These are phyloP conservation scores for Usnea hakonensis DNA, from an alignment of 495 filamentous ascomycete species.

Conservation along the genomic window DNA sequence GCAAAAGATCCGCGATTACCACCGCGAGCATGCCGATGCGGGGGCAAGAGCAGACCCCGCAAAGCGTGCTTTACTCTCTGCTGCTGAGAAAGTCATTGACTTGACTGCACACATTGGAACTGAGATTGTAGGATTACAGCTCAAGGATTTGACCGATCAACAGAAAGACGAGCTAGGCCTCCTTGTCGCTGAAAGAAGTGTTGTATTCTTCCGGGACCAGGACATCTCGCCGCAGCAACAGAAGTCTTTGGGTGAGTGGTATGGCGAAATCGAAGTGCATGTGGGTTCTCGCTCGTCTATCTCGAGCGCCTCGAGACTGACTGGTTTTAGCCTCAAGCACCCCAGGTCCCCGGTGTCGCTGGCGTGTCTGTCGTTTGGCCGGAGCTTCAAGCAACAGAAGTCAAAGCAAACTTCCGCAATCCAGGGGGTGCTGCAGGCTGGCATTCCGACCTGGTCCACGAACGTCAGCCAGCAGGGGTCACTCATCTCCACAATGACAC, in stretches of 20 bases:
- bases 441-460: slow-evolving; percentile 66
- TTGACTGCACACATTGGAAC: slow-evolving; percentile 63
- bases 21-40: slow-evolving; percentile 52
- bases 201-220: slow-evolving; percentile 71
- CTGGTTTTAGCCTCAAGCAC: slow-evolving; percentile 51
- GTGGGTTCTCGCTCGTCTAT: slow-evolving; percentile 32
- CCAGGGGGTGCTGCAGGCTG: slow-evolving; percentile 59
- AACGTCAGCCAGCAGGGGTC: slow-evolving; percentile 61
- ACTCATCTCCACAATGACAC: slow-evolving; percentile 65
- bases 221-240: slow-evolving; percentile 64
- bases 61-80: slow-evolving; percentile 56
- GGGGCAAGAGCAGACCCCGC: slow-evolving; percentile 58
- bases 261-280: slow-evolving; percentile 60
- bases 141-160: slow-evolving; percentile 59
- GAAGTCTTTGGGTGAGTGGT: slow-evolving; percentile 56
- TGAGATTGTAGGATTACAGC: slow-evolving; percentile 60
- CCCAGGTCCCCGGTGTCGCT: slow-evolving; percentile 50
- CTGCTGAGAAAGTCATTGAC: slow-evolving; percentile 57
- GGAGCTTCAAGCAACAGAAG: slow-evolving; percentile 50
- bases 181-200: slow-evolving; percentile 62
- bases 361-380: slow-evolving; percentile 52
- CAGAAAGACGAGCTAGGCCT: slow-evolving; percentile 66
- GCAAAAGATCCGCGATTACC: slow-evolving; percentile 50
- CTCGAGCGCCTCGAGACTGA: not conserved
- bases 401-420: slow-evolving; percentile 48